phyloP scores from a whole-genome alignment of 2,329 filamentous ascomycete species.

The Gremmenia infestans region DNA sequence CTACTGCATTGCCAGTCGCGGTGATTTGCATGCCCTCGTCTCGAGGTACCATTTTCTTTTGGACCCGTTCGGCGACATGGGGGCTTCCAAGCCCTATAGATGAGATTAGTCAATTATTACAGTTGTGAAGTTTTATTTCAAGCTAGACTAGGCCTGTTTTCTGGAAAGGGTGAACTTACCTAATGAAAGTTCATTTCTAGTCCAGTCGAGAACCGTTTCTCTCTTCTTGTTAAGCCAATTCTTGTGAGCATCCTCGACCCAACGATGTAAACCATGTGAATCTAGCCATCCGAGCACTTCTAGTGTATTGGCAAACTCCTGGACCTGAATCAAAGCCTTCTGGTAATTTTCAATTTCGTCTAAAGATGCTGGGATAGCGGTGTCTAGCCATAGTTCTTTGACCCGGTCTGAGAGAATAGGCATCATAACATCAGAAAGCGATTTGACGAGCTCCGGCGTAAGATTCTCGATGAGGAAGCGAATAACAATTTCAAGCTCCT shows the following conservation, averaged over 20 bases:
- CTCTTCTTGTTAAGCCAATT: slow-evolving; percentile 84
- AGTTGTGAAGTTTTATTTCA: background rate
- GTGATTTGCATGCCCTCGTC: slow-evolving; percentile 61
- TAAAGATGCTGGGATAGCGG: slow-evolving; percentile 70
- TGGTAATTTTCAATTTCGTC: slow-evolving; percentile 69
- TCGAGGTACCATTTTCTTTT: slow-evolving; percentile 72
- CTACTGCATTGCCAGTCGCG: slow-evolving; percentile 41
- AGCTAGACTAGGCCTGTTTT: background rate
- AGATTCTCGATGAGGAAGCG: slow-evolving; percentile 48
- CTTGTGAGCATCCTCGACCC: slow-evolving; percentile 73
- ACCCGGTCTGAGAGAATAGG: slow-evolving; percentile 63
- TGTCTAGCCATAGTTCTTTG: slow-evolving; percentile 68
- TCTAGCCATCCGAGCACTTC: slow-evolving; percentile 58
- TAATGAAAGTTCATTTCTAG: slow-evolving; percentile 62
- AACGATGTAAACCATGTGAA: slow-evolving; percentile 62
- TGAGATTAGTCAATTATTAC: background rate
- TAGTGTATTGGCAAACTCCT: slow-evolving; percentile 59
- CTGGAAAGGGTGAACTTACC: slow-evolving; percentile 11
- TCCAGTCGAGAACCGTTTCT: slow-evolving; percentile 70
- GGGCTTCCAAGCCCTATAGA: slow-evolving; percentile 57
- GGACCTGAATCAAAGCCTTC: slow-evolving; percentile 58
- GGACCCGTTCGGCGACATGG: slow-evolving; percentile 73
- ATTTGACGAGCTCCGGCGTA: slow-evolving; percentile 49
- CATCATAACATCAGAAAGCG: slow-evolving; percentile 66
- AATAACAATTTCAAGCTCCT: slow-evolving; percentile 48